Percentiles rank a stretch among this genome's conserved stretches.
These are phyloP conservation scores for Castanea crenata DNA, from an alignment of 306 rosid species.

Conservation along the genomic window DNA sequence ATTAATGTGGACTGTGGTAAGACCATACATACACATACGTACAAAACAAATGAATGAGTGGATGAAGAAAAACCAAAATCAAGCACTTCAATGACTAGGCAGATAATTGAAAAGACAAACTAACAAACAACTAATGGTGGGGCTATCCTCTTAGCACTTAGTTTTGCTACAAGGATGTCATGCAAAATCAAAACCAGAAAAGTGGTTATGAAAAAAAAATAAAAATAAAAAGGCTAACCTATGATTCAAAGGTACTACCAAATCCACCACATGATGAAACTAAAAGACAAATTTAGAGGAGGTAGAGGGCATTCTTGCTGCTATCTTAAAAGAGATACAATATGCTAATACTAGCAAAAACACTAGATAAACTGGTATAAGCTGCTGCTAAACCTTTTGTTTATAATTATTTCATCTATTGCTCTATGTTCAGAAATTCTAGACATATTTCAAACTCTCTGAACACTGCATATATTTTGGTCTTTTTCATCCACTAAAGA, in stretches of 20 bases:
- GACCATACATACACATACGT: no score
- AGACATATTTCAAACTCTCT: slow-evolving; percentile 6
- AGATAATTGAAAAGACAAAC: no score
- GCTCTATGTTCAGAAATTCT: slow-evolving; percentile 5
- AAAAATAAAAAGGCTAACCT: not conserved
- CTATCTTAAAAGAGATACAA: not conserved
- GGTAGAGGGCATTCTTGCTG: not conserved
- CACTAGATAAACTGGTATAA: slow-evolving; percentile 7
- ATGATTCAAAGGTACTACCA: not conserved
- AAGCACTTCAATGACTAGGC: no score
- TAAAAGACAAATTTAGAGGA: not conserved
- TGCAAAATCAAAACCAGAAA: not conserved
- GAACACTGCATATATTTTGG: slow-evolving; percentile 5
- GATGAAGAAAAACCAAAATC: no score
- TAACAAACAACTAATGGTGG: no score
- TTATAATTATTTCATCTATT: slow-evolving; percentile 7
- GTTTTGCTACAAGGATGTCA: not conserved
- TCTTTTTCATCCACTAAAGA: slow-evolving; percentile 10
- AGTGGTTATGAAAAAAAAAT: not conserved
- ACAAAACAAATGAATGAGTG: no score
- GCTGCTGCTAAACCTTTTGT: not conserved
- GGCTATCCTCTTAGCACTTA: no score
- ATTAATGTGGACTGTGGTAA: no score
- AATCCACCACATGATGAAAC: not conserved
- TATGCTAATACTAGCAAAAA: not conserved